Percentiles rank a stretch among this genome's conserved stretches.
phyloP scores from a whole-genome alignment of 164 flowering plant species.

The Sedum album region DNA sequence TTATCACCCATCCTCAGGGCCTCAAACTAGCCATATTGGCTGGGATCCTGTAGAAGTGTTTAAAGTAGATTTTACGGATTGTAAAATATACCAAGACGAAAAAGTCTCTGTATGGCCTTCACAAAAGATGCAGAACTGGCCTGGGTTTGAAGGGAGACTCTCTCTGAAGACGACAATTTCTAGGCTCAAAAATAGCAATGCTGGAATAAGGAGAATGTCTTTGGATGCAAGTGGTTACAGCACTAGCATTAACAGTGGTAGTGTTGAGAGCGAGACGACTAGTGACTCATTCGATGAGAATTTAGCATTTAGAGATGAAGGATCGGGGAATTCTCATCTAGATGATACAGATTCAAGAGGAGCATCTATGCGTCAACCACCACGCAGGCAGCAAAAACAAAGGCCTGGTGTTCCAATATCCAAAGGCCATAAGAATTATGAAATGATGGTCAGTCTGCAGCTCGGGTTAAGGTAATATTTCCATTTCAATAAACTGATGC shows the following conservation, averaged over 20 bases:
- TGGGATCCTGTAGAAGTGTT: slow-evolving; percentile 44
- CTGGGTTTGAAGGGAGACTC: slow-evolving; percentile 17
- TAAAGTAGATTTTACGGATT: slow-evolving; percentile 25
- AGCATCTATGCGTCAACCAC: not conserved
- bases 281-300: not conserved
- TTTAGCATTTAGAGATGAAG: not conserved
- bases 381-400: slow-evolving; percentile 21
- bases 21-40: slow-evolving; percentile 16
- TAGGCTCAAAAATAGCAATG: slow-evolving; percentile 11
- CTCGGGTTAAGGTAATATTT: slow-evolving; percentile 59
- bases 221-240: slow-evolving; percentile 27
- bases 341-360: not conserved
- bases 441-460: slow-evolving; percentile 80
- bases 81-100: slow-evolving; percentile 24
- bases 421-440: slow-evolving; percentile 71
- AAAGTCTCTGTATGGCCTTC: slow-evolving; percentile 35
- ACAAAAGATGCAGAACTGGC: slow-evolving; percentile 41
- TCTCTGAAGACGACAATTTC: slow-evolving; percentile 11
- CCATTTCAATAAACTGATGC: not conserved
- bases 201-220: slow-evolving; percentile 21
- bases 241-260: not conserved
- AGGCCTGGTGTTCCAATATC: slow-evolving; percentile 53
- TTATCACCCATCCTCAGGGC: slow-evolving; percentile 40
- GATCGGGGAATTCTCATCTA: slow-evolving; percentile 2
- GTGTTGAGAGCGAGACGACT: not conserved